Conservation (phyloP, 2,329 filamentous ascomycete species). For the Penicillium brasilianum region DNA sequence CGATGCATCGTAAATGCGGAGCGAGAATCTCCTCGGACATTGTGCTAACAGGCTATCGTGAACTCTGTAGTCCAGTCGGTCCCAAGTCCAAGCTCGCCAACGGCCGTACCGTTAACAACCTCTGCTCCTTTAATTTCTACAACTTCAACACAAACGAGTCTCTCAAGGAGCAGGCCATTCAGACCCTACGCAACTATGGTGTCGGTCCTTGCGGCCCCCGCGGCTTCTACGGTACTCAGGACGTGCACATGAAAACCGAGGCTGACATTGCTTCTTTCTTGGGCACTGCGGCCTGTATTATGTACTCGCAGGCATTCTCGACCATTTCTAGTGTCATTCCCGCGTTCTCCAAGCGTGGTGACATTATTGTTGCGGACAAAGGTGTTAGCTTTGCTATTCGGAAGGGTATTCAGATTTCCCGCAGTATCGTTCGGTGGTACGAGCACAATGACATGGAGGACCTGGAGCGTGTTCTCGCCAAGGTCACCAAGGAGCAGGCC, state of each 20-base stretch:
- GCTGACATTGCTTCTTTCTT: conserved; percentile 89
- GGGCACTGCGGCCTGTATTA: conserved; percentile 85
- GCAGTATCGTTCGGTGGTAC: conserved; percentile 91
- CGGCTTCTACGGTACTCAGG: conserved; percentile 97
- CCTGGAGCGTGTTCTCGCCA: conserved; percentile 81
- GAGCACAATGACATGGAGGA: conserved; percentile 97
- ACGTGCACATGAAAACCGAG: conserved; percentile 97
- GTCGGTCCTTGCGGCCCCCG: conserved; percentile 96
- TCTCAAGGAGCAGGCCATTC: conserved; percentile 92
- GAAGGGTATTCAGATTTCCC: conserved; percentile 89
- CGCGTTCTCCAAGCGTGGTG: conserved; percentile 93
- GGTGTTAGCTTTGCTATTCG: conserved; percentile 93
- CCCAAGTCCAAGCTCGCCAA: conserved; percentile 87
- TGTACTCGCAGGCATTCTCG: conserved; percentile 95
- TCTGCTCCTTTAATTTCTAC: conserved; percentile 96
- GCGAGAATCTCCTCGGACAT: background rate
- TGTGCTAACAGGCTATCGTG: conserved; percentile 20
- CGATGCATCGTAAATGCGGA: background rate
- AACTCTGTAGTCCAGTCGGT: conserved; percentile 72
- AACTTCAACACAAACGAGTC: conserved; percentile 93
- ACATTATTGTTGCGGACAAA: conserved; percentile 94
- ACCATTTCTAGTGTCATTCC: conserved; percentile 98
- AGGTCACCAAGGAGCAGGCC: conserved; percentile 84
- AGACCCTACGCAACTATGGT: conserved; percentile 91
- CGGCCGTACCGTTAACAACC: conserved; percentile 88